phyloP scores from a whole-genome alignment of 768 basidiomycete genomes.

The Suillus lakei region DNA sequence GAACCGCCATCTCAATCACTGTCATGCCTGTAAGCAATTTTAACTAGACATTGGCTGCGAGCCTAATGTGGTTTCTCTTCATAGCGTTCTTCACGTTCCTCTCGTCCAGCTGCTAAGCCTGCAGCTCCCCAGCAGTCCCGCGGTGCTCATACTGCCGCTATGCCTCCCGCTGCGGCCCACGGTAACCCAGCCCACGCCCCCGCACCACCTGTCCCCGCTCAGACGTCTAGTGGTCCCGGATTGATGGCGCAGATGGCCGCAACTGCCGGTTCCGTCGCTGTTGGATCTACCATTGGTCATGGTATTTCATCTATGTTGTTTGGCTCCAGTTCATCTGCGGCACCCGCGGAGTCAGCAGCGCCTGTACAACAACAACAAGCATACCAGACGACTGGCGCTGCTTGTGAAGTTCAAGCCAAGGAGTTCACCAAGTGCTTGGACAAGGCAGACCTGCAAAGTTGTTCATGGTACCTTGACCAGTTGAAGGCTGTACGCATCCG shows the following conservation, averaged over 20 bases:
- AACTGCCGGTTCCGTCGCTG: slow-evolving; percentile 88
- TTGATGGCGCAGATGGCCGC: slow-evolving; percentile 87
- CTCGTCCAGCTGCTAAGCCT: slow-evolving; percentile 60
- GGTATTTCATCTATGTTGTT: slow-evolving; percentile 92
- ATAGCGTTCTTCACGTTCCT: slow-evolving; percentile 81
- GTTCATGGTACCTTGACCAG: slow-evolving; percentile 87
- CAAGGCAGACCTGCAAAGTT: slow-evolving; percentile 77
- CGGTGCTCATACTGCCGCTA: slow-evolving; percentile 53
- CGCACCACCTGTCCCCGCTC: slow-evolving; percentile 43
- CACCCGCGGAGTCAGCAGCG: slow-evolving; percentile 52
- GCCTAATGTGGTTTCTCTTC: slow-evolving; percentile 4
- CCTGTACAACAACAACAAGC: slow-evolving; percentile 50
- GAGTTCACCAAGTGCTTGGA: slow-evolving; percentile 89
- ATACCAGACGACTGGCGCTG: slow-evolving; percentile 49
- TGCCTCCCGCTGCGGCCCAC: slow-evolving; percentile 46
- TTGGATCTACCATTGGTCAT: slow-evolving; percentile 88
- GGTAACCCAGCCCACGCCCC: slow-evolving; percentile 48
- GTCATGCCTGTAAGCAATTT: slow-evolving; percentile 54
- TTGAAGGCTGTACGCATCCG: slow-evolving; percentile 74
- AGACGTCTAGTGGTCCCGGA: slow-evolving; percentile 60
- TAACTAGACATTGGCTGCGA: background rate
- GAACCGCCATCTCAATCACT: slow-evolving; percentile 23
- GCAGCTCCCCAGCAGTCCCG: slow-evolving; percentile 55
- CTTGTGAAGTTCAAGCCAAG: slow-evolving; percentile 83
- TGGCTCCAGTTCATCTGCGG: slow-evolving; percentile 58